Conservation (phyloP, 129 eudicot genomes). For the Sambucus nigra region DNA sequence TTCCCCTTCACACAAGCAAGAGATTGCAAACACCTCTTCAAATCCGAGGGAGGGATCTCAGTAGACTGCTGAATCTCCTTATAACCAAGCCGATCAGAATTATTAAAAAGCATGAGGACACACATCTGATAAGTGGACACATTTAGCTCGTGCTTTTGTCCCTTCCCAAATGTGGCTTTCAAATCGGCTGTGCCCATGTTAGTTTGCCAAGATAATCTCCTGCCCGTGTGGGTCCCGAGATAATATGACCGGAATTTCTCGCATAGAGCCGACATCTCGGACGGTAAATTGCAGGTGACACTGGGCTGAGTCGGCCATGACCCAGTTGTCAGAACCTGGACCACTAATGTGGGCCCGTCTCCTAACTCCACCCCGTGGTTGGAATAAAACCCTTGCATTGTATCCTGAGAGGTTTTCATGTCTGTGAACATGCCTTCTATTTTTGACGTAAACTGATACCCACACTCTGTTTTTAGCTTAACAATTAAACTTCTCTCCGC, state of each 20-base stretch:
- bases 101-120: slow-evolving; percentile 60
- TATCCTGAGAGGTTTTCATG: slow-evolving; percentile 67
- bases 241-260: slow-evolving; percentile 65
- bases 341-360: slow-evolving; percentile 40
- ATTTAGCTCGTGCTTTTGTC: no score
- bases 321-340: slow-evolving; percentile 59
- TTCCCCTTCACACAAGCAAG: slow-evolving; percentile 73
- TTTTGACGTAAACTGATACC: slow-evolving; percentile 69
- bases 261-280: slow-evolving; percentile 47
- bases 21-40: slow-evolving; percentile 63
- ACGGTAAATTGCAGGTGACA: slow-evolving; percentile 47
- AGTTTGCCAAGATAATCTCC: slow-evolving; percentile 69
- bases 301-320: slow-evolving; percentile 67
- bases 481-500: no score
- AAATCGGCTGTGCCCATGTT: slow-evolving; percentile 71
- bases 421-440: slow-evolving; percentile 72
- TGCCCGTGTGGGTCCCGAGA: slow-evolving; percentile 62
- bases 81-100: slow-evolving; percentile 35
- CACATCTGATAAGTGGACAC: slow-evolving; percentile 74
- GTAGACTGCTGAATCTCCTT: slow-evolving; percentile 64
- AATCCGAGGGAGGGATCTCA: slow-evolving; percentile 54
- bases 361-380: no score
- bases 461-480: no score
- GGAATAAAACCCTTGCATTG: slow-evolving; percentile 51
- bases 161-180: no score